A percentile compares a stretch with the other conserved stretches of the same genome.
These are phyloP conservation scores for Mortierella sp. DNA, from an alignment of 371 early-diverging fungal species.

Conservation along the genomic window DNA sequence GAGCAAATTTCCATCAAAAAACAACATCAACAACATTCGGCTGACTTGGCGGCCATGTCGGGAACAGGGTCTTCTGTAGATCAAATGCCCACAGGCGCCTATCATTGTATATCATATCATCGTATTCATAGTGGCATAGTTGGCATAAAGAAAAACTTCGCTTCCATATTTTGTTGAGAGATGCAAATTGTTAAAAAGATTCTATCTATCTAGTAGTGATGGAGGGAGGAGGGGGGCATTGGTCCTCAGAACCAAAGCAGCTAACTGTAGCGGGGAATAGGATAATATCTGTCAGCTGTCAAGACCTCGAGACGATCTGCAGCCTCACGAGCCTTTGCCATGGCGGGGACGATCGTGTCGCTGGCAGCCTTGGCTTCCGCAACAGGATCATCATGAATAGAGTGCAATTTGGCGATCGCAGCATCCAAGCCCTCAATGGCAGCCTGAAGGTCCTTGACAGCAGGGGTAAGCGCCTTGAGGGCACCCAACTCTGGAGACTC, in stretches of 20 bases:
- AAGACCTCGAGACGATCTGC: slow-evolving; percentile 84
- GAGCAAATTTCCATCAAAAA: not conserved
- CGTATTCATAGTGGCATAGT: no score
- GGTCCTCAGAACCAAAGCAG: slow-evolving; percentile 76
- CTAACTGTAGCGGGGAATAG: slow-evolving; percentile 96
- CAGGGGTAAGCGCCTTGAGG: slow-evolving; percentile 75
- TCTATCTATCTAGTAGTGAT: no score
- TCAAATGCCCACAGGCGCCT: no score
- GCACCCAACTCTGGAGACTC: slow-evolving; percentile 77
- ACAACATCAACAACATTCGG: no score
- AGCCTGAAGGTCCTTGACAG: slow-evolving; percentile 68
- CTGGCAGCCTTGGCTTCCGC: slow-evolving; percentile 73
- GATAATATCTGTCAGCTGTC: slow-evolving; percentile 92
- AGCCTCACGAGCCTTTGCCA: slow-evolving; percentile 76
- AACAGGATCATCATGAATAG: slow-evolving; percentile 67
- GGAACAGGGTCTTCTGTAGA: no score
- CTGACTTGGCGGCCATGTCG: no score
- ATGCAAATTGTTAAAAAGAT: no score
- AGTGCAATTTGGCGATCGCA: slow-evolving; percentile 65
- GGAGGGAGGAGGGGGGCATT: not conserved
- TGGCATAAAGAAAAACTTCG: no score
- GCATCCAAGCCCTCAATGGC: slow-evolving; percentile 65
- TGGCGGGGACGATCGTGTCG: slow-evolving; percentile 70
- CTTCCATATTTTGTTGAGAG: no score
- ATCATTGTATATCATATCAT: no score